phyloP scores from a whole-genome alignment of 1,284 basidiomycete species.

The Cryptococcus floricola region DNA sequence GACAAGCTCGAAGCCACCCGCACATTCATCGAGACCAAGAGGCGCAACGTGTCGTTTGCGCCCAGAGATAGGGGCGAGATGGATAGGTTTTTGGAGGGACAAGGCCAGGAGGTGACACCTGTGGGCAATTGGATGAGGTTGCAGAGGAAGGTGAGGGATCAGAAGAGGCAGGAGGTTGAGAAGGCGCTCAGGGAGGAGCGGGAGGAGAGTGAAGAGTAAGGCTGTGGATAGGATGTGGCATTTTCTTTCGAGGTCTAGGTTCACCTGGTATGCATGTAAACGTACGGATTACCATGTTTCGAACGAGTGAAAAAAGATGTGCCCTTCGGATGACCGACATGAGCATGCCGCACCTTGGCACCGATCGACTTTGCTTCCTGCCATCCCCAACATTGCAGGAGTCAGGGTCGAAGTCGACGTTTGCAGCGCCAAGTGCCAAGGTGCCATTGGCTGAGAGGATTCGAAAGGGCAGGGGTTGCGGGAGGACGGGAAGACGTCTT shows the following conservation, averaged over 20 bases:
- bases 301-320: background rate
- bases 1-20: constrained; percentile 80
- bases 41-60: constrained; percentile 66
- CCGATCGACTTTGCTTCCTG: no score
- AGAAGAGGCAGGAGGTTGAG: constrained; percentile 63
- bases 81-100: constrained; percentile 63
- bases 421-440: no score
- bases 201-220: constrained; percentile 15
- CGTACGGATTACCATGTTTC: background rate
- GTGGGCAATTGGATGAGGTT: constrained; percentile 74
- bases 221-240: background rate
- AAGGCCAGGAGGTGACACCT: constrained; percentile 67
- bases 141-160: constrained; percentile 73
- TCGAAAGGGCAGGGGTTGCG: no score
- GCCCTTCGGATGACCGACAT: no score
- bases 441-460: no score
- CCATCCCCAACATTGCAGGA: no score
- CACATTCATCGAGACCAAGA: constrained; percentile 67
- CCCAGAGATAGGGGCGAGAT: constrained; percentile 65
- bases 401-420: no score
- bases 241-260: no score
- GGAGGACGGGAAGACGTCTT: no score
- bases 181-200: constrained; percentile 39
- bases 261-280: background rate
- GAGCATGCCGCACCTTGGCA: no score